These are phyloP conservation scores for Linderina pennispora DNA, from an alignment of 192 early-diverging fungal genomes.

Conservation along the genomic window DNA sequence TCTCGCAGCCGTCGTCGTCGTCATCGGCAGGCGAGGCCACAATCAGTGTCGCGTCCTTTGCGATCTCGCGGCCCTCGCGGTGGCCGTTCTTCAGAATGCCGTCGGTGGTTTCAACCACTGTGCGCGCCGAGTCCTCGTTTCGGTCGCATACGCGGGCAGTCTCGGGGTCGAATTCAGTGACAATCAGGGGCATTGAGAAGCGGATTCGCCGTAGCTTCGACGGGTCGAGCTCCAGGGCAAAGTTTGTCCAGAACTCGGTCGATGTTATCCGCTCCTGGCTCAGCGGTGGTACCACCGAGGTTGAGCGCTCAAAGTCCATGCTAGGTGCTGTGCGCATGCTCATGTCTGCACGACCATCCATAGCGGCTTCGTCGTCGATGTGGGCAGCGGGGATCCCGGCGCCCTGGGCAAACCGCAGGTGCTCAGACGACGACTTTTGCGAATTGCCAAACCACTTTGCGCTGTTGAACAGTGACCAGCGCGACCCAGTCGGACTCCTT, in stretches of 20 bases:
- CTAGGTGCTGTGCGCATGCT: conserved; percentile 41
- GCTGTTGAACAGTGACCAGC: conserved; percentile 42
- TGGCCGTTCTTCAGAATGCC: background rate
- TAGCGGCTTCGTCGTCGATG: no score
- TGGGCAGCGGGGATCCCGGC: conserved; percentile 33
- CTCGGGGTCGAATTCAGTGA: conserved; percentile 45
- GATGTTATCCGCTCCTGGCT: conserved; percentile 46
- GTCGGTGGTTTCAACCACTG: conserved; percentile 14
- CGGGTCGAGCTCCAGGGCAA: conserved; percentile 42
- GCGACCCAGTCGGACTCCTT: conserved; percentile 17
- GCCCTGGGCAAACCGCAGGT: conserved; percentile 34
- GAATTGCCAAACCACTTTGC: conserved; percentile 32
- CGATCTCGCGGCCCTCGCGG: no score
- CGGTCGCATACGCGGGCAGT: conserved; percentile 24
- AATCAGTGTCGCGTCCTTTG: no score
- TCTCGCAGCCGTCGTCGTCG: no score
- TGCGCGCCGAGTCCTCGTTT: conserved; percentile 9
- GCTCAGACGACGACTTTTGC: conserved; percentile 1
- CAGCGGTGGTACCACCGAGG: conserved; percentile 35
- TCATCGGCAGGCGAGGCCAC: no score
- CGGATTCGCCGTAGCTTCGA: conserved; percentile 40
- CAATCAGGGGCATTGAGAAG: conserved; percentile 49
- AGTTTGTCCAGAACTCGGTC: conserved; percentile 47
- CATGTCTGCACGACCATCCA: no score
- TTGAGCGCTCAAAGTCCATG: conserved; percentile 42